phyloP scores from a whole-genome alignment of 805 yeast genomes.

The Metschnikowia similis region DNA sequence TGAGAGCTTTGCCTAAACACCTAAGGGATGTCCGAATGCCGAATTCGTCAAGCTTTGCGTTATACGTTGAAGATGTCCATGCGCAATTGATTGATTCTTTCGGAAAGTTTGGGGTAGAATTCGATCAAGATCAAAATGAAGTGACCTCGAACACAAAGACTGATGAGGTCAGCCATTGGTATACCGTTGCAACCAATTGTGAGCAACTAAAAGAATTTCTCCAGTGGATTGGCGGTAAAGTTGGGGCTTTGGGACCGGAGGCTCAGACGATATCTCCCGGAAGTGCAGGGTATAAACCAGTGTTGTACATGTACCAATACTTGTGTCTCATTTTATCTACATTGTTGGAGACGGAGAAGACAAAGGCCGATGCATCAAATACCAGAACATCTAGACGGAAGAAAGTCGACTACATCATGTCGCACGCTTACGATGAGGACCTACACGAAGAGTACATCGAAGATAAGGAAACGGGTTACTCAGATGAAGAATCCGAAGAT shows the following conservation, averaged over 20 bases:
- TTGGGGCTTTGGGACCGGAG: slow-evolving; percentile 16
- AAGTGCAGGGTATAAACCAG: slow-evolving; percentile 25
- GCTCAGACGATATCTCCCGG: slow-evolving; percentile 13
- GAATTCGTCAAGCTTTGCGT: slow-evolving; percentile 29
- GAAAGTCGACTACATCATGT: slow-evolving; percentile 12
- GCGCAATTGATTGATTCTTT: slow-evolving; percentile 27
- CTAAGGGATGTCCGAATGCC: slow-evolving; percentile 8
- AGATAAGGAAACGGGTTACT: slow-evolving; percentile 10
- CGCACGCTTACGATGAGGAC: slow-evolving; percentile 8
- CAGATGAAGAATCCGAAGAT: slow-evolving; percentile 10
- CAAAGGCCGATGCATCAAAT: slow-evolving; percentile 5
- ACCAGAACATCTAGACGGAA: slow-evolving; percentile 13
- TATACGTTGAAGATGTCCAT: slow-evolving; percentile 41
- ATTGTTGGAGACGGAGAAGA: slow-evolving; percentile 15
- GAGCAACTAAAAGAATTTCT: slow-evolving; percentile 27
- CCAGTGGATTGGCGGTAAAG: slow-evolving; percentile 18
- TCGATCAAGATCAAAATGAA: slow-evolving; percentile 30
- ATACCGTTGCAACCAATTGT: slow-evolving; percentile 33
- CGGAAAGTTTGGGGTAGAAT: slow-evolving; percentile 30
- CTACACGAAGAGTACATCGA: slow-evolving; percentile 7
- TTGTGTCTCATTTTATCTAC: slow-evolving; percentile 26
- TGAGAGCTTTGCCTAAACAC: slow-evolving; percentile 23
- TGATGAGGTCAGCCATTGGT: slow-evolving; percentile 22
- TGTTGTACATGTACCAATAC: slow-evolving; percentile 26
- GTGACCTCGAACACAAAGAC: slow-evolving; percentile 11